phyloP scores from a whole-genome alignment of 2,329 filamentous ascomycete genomes.

The Fusarium piperis region DNA sequence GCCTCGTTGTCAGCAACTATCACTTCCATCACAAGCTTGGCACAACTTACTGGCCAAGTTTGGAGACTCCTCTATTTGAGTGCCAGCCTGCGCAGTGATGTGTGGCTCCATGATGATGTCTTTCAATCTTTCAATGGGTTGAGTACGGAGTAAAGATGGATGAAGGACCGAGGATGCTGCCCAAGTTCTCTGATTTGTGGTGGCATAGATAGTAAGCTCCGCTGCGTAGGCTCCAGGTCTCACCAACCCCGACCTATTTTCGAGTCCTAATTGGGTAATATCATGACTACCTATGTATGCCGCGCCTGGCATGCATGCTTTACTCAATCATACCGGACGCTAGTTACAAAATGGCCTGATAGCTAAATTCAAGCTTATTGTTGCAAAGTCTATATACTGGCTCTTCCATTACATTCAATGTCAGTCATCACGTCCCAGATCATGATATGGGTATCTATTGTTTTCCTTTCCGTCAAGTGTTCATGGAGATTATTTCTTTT shows the following conservation, averaged over 20 bases:
- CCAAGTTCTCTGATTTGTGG: neutral
- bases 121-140: constrained; percentile 34
- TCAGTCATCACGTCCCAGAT: neutral
- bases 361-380: neutral
- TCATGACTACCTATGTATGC: neutral
- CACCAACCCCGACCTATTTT: neutral
- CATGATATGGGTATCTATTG: constrained; percentile 30
- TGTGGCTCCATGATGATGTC: neutral
- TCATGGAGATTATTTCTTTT: neutral
- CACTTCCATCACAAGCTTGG: neutral
- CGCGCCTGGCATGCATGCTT: neutral
- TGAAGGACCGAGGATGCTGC: neutral
- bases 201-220: neutral
- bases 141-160: neutral
- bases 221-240: neutral
- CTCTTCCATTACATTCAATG: neutral
- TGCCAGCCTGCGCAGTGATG: neutral
- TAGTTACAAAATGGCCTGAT: neutral
- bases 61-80: neutral
- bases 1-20: neutral
- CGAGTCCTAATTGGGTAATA: neutral
- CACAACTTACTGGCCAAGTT: neutral
- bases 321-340: neutral
- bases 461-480: neutral
- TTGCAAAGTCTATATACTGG: constrained; percentile 29